Percentiles rank a stretch among this genome's conserved stretches.
Conservation (phyloP, 2,329 filamentous ascomycete species). For the Catunica adiposa region DNA sequence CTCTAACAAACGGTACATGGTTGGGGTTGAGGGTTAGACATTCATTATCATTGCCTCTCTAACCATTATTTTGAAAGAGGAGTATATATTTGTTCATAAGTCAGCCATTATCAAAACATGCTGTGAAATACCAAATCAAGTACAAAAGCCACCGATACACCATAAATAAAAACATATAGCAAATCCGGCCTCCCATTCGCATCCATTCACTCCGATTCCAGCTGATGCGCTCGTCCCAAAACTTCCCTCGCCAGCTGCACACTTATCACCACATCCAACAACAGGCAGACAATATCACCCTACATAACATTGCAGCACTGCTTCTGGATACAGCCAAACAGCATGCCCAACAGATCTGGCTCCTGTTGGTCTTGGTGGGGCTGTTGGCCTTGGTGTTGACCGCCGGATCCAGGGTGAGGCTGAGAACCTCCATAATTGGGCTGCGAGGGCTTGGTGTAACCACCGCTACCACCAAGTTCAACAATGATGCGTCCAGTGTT, state of each 20-base stretch:
- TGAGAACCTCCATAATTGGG: background rate
- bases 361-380: constrained; percentile 23
- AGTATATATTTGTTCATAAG: too few relatives aligned
- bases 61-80: too few relatives aligned
- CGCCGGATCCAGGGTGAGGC: constrained; percentile 15
- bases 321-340: constrained; percentile 40
- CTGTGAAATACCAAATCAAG: background rate
- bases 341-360: constrained; percentile 21
- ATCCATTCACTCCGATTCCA: too few relatives aligned
- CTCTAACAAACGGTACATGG: too few relatives aligned
- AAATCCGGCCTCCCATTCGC: background rate
- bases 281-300: constrained; percentile 15
- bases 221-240: background rate
- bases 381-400: constrained; percentile 15
- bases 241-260: background rate
- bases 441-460: constrained; percentile 36
- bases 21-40: background rate
- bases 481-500: constrained; percentile 84
- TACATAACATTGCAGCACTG: constrained; percentile 64
- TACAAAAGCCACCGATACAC: background rate
- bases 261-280: background rate
- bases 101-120: too few relatives aligned
- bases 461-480: constrained; percentile 49
- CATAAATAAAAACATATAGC: background rate
- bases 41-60: too few relatives aligned